Conservation (phyloP, 176 grass and related monocot genomes). For the Tillandsia fasciculata region DNA sequence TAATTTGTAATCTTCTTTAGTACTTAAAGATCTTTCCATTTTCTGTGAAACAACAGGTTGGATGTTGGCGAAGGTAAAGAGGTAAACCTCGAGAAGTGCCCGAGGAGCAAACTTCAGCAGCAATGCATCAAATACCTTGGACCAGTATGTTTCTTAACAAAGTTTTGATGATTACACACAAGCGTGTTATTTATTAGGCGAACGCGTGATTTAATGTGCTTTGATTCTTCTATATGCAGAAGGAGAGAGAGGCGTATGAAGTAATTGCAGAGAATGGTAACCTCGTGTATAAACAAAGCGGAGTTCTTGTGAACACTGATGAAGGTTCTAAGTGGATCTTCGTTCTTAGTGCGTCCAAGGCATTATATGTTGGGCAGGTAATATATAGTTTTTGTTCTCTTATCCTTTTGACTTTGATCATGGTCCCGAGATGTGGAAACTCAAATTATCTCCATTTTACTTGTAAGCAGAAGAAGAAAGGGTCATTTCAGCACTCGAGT, state of each 20-base stretch:
- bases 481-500: conserved; percentile 83
- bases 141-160: conserved; percentile 44
- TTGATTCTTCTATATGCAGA: conserved; percentile 40
- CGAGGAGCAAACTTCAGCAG: conserved; percentile 69
- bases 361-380: conserved; percentile 83
- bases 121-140: conserved; percentile 88
- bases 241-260: conserved; percentile 82
- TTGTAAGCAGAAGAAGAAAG: conserved; percentile 84
- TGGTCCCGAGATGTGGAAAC: neutral
- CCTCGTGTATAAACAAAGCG: conserved; percentile 47
- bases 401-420: neutral
- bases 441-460: neutral
- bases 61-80: conserved; percentile 98
- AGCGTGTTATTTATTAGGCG: no score
- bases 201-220: neutral
- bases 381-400: conserved; percentile 13
- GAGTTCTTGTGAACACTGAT: conserved; percentile 41
- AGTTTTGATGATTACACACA: neutral
- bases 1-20: neutral
- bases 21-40: conserved; percentile 8
- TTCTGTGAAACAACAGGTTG: conserved; percentile 43
- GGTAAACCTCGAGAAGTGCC: conserved; percentile 74
- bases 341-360: conserved; percentile 63
- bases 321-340: conserved; percentile 92
- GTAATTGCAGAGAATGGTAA: conserved; percentile 52